Conservation (phyloP, 257 asterid genomes). For the Datura wrightii region DNA sequence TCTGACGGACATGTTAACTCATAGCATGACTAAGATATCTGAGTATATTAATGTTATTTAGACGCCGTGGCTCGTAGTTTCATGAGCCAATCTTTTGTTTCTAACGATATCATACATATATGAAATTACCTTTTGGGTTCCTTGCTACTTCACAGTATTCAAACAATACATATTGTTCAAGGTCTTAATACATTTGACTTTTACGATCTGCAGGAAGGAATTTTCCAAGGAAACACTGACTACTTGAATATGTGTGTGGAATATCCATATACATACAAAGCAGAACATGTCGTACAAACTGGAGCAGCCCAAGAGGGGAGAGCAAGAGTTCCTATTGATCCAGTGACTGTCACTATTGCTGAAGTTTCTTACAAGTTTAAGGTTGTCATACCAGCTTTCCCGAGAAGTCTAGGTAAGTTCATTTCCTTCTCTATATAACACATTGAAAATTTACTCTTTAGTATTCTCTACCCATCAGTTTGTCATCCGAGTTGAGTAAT, state of each 20-base stretch:
- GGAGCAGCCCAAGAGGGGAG: conserved; percentile 28
- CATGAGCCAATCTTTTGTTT: background rate
- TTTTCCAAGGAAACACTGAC: background rate
- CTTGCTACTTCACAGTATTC: background rate
- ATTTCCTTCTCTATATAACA: background rate
- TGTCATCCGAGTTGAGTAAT: background rate
- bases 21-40: background rate
- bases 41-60: background rate
- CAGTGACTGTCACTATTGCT: background rate
- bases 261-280: background rate
- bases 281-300: background rate
- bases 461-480: background rate
- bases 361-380: background rate
- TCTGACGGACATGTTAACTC: background rate
- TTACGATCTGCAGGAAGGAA: background rate
- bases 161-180: background rate
- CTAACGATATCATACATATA: background rate
- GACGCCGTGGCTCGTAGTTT: background rate
- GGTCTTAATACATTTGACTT: background rate
- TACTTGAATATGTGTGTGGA: background rate
- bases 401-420: background rate
- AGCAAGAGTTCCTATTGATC: conserved; percentile 1
- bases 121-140: background rate
- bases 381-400: background rate
- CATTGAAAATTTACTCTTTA: background rate